phyloP scores from a whole-genome alignment of 176 grass and related monocot species.

The Bolboschoenus planiculmis region DNA sequence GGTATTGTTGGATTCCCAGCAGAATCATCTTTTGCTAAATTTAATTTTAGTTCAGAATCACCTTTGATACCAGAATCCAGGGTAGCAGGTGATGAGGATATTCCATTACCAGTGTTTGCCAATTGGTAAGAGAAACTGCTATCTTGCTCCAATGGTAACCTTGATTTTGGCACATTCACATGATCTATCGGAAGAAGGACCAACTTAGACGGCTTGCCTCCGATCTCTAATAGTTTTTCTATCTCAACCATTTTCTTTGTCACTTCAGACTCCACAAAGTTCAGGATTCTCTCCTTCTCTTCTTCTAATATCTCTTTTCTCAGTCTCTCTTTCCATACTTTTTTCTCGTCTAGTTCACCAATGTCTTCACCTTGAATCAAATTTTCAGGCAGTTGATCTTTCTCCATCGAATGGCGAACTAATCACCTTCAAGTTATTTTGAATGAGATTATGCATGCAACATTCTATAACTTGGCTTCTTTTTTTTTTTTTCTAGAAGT shows the following conservation, averaged over 20 bases:
- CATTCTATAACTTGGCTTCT: not conserved
- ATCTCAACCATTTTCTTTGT: slow-evolving; percentile 10
- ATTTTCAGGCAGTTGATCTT: not conserved
- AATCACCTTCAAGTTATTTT: not conserved
- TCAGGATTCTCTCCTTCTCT: slow-evolving; percentile 14
- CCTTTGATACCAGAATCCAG: not conserved
- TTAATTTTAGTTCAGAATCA: not conserved
- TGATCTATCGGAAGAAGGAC: not conserved
- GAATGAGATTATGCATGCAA: not conserved
- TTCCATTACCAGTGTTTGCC: not conserved
- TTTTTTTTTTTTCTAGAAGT: not conserved
- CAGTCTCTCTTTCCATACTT: slow-evolving; percentile 18
- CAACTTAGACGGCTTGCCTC: slow-evolving; percentile 1
- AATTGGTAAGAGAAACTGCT: not conserved
- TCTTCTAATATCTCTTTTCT: slow-evolving; percentile 18
- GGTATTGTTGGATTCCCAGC: not conserved
- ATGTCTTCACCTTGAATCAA: not conserved
- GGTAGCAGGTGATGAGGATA: not conserved
- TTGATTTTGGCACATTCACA: not conserved
- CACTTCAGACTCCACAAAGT: not conserved
- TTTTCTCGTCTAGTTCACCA: not conserved
- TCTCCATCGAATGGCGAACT: not conserved
- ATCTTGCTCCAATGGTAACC: not conserved
- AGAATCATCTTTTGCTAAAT: not conserved
- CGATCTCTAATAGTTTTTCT: slow-evolving; percentile 5